Conservation (phyloP, 2,329 filamentous ascomycete genomes). For the Arthrobotrys sinensis region DNA sequence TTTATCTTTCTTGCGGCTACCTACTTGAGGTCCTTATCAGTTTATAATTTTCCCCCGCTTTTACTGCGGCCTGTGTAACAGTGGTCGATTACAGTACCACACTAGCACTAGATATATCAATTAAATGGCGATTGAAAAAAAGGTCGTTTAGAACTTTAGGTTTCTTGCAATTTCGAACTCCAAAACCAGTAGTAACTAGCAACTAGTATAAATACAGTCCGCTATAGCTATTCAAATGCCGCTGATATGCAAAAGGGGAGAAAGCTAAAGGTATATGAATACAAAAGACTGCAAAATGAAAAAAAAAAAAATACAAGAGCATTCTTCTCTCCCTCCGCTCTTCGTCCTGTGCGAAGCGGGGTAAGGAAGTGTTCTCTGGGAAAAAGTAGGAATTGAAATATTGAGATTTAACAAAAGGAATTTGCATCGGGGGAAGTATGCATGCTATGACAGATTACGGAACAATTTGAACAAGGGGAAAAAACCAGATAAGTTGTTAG, state of each 20-base stretch:
- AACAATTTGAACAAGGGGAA: not conserved
- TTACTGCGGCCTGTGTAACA: not conserved
- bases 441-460: not conserved
- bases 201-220: constrained; percentile 1
- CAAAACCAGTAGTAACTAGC: no score
- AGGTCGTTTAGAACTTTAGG: no score
- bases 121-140: no score
- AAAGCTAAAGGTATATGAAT: not conserved
- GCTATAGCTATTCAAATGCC: not conserved
- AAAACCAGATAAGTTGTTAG: not conserved
- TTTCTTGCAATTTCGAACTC: no score
- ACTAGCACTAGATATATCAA: no score
- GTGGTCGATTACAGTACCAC: no score
- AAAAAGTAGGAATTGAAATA: not conserved
- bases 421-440: constrained; percentile 6
- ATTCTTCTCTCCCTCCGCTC: not conserved
- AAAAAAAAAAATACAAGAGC: not conserved
- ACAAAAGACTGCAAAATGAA: constrained; percentile 6
- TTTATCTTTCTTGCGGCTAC: not conserved
- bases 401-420: constrained; percentile 30
- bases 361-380: not conserved
- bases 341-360: constrained; percentile 27
- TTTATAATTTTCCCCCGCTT: not conserved
- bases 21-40: not conserved
- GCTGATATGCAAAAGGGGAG: not conserved